Percentiles rank a stretch among this genome's conserved stretches.
Evolutionary conservation across 2,329 filamentous ascomycete species (phyloP).

Genomic region (Colletotrichum destructivum): DNA sequence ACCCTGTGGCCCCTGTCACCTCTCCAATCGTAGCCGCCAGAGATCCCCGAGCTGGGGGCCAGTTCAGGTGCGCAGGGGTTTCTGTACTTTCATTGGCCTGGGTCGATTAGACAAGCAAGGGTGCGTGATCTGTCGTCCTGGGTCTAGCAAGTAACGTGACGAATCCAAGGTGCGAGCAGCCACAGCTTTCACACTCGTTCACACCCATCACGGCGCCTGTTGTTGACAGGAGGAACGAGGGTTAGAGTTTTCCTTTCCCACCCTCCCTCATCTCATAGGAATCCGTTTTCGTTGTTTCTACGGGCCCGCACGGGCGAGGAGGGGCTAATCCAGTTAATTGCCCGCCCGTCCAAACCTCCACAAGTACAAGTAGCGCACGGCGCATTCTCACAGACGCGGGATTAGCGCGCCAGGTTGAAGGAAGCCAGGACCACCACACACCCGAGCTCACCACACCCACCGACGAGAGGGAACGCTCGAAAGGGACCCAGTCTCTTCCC

Average conservation of each 20-base stretch:
- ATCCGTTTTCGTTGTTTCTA: neutral
- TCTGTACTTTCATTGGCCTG: slow-evolving; percentile 52
- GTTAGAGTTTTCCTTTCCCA: neutral
- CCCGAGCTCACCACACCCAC: neutral
- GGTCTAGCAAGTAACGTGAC: slow-evolving; percentile 54
- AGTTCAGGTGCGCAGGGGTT: slow-evolving; percentile 50
- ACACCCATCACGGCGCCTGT: slow-evolving; percentile 29
- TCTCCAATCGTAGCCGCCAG: slow-evolving; percentile 55
- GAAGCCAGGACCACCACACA: slow-evolving; percentile 2
- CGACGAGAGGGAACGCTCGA: neutral
- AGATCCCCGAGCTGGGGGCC: slow-evolving; percentile 47
- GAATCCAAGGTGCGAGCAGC: slow-evolving; percentile 47
- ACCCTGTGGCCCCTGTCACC: slow-evolving; percentile 31
- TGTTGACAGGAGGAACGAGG: neutral
- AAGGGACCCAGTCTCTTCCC: neutral
- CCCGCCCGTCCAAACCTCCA: neutral
- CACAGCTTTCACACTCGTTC: slow-evolving; percentile 34
- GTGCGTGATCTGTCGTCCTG: slow-evolving; percentile 41
- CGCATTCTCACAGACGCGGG: slow-evolving; percentile 45
- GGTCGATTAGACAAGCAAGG: slow-evolving; percentile 46
- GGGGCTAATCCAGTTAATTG: neutral
- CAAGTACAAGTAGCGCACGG: slow-evolving; percentile 14
- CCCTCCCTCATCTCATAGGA: neutral
- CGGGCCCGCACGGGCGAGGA: slow-evolving; percentile 24
- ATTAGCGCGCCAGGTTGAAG: slow-evolving; percentile 48